Base-by-base conservation (phyloP, 345 rosid species). In the Geranium rotundifolium region DNA sequence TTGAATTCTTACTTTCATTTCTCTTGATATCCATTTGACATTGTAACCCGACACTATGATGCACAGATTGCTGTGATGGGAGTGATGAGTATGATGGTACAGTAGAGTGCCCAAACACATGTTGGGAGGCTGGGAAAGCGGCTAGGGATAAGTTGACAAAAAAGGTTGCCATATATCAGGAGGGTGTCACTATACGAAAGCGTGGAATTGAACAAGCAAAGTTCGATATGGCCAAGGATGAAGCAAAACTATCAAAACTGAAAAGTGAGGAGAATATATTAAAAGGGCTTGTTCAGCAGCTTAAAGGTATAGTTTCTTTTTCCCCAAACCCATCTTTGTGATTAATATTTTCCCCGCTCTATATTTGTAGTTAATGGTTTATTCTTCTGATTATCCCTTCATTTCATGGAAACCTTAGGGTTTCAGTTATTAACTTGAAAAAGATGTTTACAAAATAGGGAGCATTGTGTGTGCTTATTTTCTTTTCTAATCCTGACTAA, bases 81-180 rank as follows among this genome's bases (percentile, higher is more conserved):
- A 95, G 95, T 77, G 99, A 90, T 29, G 99, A 95, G 74, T 88
- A 95, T 63, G 93, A 81, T 65, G 86, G 90, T 64, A 70, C 75
- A 77, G 79, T 82, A 57, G 75, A 80, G 67, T 95, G 99, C 73
- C 68, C 70, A 54, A 86, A 90, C 71, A 81, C 93, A 37, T 90
- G 99, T 76, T 87, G 90, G 97, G 93, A 95, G 74, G 91, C 91
- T 69, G 97, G 99, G 29, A 85, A 86, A 82, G 89, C 80, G 54
- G 96, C 97, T 72, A 68, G 84, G 60, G 82, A 84, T 60, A 90
- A 75, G 67, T 73, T 95, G 80, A 78, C 69, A 75, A 88, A 82
- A 58, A 88, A 77, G 56, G 88, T 88, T 54, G 80, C 83, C 61
- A 85, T 81, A 2, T 86, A 85, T 75, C 76, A 66, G 50, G 81